phyloP scores from a whole-genome alignment of 805 yeast genomes.

The Ogataea nakhonphanomensis region DNA sequence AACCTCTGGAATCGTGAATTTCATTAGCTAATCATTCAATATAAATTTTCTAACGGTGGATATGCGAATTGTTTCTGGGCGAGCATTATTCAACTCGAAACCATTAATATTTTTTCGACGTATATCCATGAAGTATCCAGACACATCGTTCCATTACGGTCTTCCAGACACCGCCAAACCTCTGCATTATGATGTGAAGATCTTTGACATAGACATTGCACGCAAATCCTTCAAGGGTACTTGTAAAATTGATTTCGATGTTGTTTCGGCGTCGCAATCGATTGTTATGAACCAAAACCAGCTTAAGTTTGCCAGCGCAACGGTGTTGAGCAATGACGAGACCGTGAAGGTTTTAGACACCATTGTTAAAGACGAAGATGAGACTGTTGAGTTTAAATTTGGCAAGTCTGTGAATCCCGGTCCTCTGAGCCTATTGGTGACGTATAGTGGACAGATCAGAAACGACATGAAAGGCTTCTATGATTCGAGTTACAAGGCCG shows the following conservation, averaged over 20 bases:
- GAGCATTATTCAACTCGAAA: not conserved
- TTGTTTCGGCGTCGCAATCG: slow-evolving; percentile 39
- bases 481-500: slow-evolving; percentile 41
- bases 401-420: slow-evolving; percentile 35
- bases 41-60: not conserved
- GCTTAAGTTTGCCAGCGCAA: slow-evolving; percentile 31
- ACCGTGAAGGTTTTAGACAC: slow-evolving; percentile 29
- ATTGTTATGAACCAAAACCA: slow-evolving; percentile 49
- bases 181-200: slow-evolving; percentile 62
- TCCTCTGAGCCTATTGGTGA: slow-evolving; percentile 30
- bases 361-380: slow-evolving; percentile 40
- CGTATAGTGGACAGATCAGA: slow-evolving; percentile 44
- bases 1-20: not conserved
- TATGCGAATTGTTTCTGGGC: slow-evolving; percentile 5
- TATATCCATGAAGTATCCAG: slow-evolving; percentile 19
- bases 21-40: too few species aligned
- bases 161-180: slow-evolving; percentile 57
- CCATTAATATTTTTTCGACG: not conserved
- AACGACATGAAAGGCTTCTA: slow-evolving; percentile 58
- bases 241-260: slow-evolving; percentile 46
- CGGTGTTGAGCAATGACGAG: slow-evolving; percentile 15
- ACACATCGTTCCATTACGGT: slow-evolving; percentile 46
- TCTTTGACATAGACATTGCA: slow-evolving; percentile 53
- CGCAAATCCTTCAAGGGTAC: slow-evolving; percentile 45
- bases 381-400: slow-evolving; percentile 61